These are phyloP conservation scores for Cryphonectria radicalis DNA, from an alignment of 2,329 filamentous ascomycete species.

Conservation along the genomic window DNA sequence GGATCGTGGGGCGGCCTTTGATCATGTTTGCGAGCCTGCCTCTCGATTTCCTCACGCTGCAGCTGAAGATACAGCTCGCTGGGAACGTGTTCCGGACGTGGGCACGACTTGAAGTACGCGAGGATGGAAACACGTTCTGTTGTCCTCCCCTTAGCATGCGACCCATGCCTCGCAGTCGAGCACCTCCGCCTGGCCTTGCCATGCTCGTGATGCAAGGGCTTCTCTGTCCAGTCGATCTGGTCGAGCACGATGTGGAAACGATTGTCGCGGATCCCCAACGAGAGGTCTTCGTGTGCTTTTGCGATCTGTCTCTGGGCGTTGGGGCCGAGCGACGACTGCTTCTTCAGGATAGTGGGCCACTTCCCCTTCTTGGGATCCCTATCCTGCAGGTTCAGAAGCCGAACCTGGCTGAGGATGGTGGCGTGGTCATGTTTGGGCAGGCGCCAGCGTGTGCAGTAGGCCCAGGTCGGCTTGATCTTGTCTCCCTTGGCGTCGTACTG, in stretches of 20 bases:
- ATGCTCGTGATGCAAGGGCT: conserved; percentile 19
- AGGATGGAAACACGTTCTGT: conserved; percentile 48
- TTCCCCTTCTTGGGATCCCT: conserved; percentile 48
- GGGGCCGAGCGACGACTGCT: conserved; percentile 36
- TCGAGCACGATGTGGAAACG: conserved; percentile 47
- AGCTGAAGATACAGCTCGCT: conserved; percentile 22
- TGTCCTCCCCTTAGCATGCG: conserved; percentile 36
- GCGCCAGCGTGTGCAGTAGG: conserved; percentile 39
- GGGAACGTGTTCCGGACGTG: conserved; percentile 35
- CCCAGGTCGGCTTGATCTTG: conserved; percentile 45
- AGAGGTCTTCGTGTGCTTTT: conserved; percentile 41
- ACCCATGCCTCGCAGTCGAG: conserved; percentile 33
- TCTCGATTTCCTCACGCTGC: conserved; percentile 9
- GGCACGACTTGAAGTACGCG: conserved; percentile 51
- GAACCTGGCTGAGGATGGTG: conserved; percentile 44
- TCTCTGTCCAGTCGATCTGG: conserved; percentile 49
- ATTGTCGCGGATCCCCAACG: conserved; percentile 41
- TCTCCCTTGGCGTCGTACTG: conserved; percentile 44
- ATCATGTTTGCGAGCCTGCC: background rate
- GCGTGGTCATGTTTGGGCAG: conserved; percentile 44
- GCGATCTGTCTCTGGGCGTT: conserved; percentile 51
- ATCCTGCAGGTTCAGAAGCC: conserved; percentile 42
- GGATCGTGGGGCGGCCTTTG: background rate
- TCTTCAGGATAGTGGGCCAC: conserved; percentile 17
- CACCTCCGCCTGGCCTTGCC: conserved; percentile 19